Conservation (phyloP, 352 stramenopile genomes). For the Pythium chondricola region DNA sequence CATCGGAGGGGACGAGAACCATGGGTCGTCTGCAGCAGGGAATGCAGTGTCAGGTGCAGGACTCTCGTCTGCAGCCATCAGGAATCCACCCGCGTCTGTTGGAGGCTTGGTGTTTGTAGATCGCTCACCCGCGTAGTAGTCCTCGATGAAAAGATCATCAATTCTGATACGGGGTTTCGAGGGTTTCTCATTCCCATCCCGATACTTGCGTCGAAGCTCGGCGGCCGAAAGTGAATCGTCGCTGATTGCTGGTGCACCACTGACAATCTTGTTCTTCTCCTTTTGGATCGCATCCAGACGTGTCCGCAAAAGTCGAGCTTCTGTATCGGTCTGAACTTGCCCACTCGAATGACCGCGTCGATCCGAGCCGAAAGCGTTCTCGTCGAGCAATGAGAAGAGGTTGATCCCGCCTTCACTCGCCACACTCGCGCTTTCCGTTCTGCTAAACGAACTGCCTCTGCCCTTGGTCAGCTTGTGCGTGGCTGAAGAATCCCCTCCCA, state of each 20-base stretch:
- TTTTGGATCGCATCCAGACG: slow-evolving; percentile 71
- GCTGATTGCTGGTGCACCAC: slow-evolving; percentile 19
- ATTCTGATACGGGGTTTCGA: slow-evolving; percentile 45
- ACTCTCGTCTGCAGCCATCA: slow-evolving; percentile 40
- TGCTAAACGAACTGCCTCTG: slow-evolving; percentile 1
- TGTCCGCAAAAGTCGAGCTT: slow-evolving; percentile 72
- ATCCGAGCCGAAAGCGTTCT: slow-evolving; percentile 66
- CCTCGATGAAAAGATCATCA: slow-evolving; percentile 82
- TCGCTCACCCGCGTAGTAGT: slow-evolving; percentile 62
- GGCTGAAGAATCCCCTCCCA: too few relatives aligned
- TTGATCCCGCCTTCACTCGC: slow-evolving; percentile 23
- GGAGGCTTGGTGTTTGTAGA: neutral
- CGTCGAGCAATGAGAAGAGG: slow-evolving; percentile 71
- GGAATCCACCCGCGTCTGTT: slow-evolving; percentile 37
- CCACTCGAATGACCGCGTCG: slow-evolving; percentile 60
- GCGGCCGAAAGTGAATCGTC: slow-evolving; percentile 57
- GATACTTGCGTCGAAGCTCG: slow-evolving; percentile 46
- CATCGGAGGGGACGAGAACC: slow-evolving; percentile 38
- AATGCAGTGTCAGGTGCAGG: neutral
- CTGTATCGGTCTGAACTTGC: slow-evolving; percentile 67
- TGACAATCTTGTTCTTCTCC: slow-evolving; percentile 58
- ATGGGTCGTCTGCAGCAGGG: slow-evolving; percentile 33
- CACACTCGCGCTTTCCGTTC: neutral
- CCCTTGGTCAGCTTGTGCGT: too few relatives aligned
- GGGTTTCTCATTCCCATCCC: slow-evolving; percentile 29